phyloP scores from a whole-genome alignment of 495 filamentous ascomycete species.

The Penicillium tannophilum region DNA sequence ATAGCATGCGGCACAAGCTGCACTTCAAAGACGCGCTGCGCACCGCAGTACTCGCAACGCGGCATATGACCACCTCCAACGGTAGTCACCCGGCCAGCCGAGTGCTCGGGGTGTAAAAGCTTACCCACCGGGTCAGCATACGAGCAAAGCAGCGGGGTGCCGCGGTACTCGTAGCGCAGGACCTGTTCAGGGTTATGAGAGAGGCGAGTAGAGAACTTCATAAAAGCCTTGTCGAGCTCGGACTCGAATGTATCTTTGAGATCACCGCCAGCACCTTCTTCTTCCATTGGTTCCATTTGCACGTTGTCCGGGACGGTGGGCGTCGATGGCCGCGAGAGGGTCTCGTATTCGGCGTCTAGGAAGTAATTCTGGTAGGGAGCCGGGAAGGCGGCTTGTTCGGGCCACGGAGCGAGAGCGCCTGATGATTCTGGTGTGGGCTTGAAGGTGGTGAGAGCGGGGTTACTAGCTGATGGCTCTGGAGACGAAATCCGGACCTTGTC shows the following conservation, averaged over 20 bases:
- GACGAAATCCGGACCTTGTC: conserved; percentile 59
- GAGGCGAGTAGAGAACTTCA: conserved; percentile 82
- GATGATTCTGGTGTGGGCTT: conserved; percentile 35
- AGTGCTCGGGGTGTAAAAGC: conserved; percentile 49
- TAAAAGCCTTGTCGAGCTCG: conserved; percentile 82
- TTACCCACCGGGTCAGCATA: conserved; percentile 74
- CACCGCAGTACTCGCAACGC: conserved; percentile 74
- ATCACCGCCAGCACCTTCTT: conserved; percentile 55
- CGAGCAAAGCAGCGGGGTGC: conserved; percentile 78
- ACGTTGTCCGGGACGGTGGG: conserved; percentile 49
- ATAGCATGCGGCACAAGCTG: conserved; percentile 93
- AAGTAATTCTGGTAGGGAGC: conserved; percentile 72
- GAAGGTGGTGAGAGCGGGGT: conserved; percentile 36
- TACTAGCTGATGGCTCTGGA: conserved; percentile 20
- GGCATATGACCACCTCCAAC: conserved; percentile 56
- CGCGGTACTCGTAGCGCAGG: conserved; percentile 87
- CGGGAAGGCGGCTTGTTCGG: conserved; percentile 62
- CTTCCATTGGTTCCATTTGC: conserved; percentile 59
- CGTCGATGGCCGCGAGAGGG: conserved; percentile 57
- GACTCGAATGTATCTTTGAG: conserved; percentile 85
- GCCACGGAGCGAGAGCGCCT: conserved; percentile 66
- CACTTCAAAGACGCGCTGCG: conserved; percentile 79
- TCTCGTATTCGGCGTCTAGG: conserved; percentile 93
- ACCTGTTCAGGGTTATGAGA: conserved; percentile 93
- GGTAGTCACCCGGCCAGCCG: conserved; percentile 30